Conservation (phyloP, 2,329 filamentous ascomycete genomes). For the Alternaria ethzedia region DNA sequence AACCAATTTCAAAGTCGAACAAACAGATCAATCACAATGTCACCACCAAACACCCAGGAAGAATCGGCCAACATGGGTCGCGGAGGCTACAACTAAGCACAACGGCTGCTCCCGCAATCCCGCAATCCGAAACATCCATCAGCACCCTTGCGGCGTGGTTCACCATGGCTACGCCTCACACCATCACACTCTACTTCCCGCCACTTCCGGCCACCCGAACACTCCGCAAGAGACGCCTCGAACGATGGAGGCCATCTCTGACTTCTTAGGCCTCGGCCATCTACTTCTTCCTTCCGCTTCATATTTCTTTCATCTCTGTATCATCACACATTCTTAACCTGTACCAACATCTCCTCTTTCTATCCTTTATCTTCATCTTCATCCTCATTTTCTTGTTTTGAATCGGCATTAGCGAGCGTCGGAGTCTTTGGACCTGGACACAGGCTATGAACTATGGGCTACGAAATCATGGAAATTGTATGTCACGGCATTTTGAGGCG, state of each 20-base stretch:
- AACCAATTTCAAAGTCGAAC: conserved; percentile 23
- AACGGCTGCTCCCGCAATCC: conserved; percentile 22
- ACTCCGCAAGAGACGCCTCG: conserved; percentile 34
- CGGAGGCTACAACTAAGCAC: conserved; percentile 44
- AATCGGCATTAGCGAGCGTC: conserved; percentile 19
- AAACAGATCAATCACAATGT: neutral
- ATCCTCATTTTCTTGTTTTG: neutral
- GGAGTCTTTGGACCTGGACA: conserved; percentile 12
- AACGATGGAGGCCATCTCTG: conserved; percentile 30
- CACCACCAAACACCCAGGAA: conserved; percentile 8
- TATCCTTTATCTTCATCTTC: neutral
- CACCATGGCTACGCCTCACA: conserved; percentile 4
- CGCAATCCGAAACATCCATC: conserved; percentile 14
- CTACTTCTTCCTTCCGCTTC: neutral
- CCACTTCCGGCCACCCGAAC: conserved; percentile 22
- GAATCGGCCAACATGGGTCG: conserved; percentile 38
- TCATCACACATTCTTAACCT: neutral
- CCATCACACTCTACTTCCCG: conserved; percentile 10
- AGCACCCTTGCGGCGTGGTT: neutral
- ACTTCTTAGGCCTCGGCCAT: neutral
- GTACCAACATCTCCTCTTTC: neutral
- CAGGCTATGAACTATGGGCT: neutral
- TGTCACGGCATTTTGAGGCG: neutral
- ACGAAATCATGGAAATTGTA: neutral
- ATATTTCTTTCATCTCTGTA: neutral